phyloP scores from a whole-genome alignment of 495 filamentous ascomycete species.

The Xylaria scruposa region DNA sequence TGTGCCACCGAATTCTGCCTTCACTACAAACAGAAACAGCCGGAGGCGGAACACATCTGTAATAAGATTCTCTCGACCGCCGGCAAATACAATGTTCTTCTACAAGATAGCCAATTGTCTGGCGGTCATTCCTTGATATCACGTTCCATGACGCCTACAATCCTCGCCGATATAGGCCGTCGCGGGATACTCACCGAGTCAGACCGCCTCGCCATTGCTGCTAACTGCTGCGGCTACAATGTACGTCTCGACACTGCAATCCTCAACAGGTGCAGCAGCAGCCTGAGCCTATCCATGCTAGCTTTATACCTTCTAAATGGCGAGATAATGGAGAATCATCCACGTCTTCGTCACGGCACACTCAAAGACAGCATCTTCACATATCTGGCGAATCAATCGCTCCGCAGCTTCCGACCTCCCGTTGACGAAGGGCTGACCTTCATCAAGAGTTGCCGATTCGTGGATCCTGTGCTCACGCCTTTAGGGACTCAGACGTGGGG shows the following conservation, averaged over 20 bases:
- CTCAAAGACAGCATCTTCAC: slow-evolving; percentile 35
- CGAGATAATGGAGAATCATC: slow-evolving; percentile 44
- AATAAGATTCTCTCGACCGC: slow-evolving; percentile 37
- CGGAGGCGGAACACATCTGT: slow-evolving; percentile 30
- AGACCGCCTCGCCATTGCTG: slow-evolving; percentile 40
- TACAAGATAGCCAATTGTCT: slow-evolving; percentile 29
- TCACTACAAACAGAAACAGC: slow-evolving; percentile 30
- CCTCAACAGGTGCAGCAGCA: slow-evolving; percentile 34
- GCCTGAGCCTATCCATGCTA: slow-evolving; percentile 42
- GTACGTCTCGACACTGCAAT: slow-evolving; percentile 37
- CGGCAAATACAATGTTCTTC: slow-evolving; percentile 39
- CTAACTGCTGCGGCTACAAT: slow-evolving; percentile 40
- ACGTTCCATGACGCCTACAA: slow-evolving; percentile 42
- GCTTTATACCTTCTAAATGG: slow-evolving; percentile 45
- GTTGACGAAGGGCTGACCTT: slow-evolving; percentile 39
- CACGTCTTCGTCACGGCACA: slow-evolving; percentile 16
- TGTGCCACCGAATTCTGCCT: slow-evolving; percentile 40
- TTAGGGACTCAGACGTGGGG: slow-evolving; percentile 37
- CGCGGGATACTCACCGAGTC: slow-evolving; percentile 36
- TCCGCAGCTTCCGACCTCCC: slow-evolving; percentile 39
- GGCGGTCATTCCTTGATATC: slow-evolving; percentile 21
- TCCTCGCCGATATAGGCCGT: slow-evolving; percentile 35
- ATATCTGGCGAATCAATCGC: slow-evolving; percentile 36
- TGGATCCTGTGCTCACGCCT: slow-evolving; percentile 33
- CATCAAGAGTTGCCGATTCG: slow-evolving; percentile 45